A percentile compares a stretch with the other conserved stretches of the same genome.
phyloP scores from a whole-genome alignment of 495 filamentous ascomycete genomes.

The Durotheca rogersii region DNA sequence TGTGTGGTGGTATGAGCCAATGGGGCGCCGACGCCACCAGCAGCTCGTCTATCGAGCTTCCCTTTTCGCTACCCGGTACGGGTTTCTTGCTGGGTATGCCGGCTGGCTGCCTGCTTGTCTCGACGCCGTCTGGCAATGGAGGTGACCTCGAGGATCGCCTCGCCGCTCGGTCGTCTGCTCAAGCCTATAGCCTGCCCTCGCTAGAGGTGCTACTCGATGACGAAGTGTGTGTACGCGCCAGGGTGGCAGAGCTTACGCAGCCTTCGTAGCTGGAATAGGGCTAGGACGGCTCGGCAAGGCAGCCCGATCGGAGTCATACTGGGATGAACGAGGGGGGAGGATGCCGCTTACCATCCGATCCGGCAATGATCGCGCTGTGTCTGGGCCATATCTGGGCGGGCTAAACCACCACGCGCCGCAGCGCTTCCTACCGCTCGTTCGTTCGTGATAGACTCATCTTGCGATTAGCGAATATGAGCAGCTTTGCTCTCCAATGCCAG shows the following conservation, averaged over 20 bases:
- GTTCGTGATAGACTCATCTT: slow-evolving; percentile 17
- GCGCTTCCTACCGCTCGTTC: background rate
- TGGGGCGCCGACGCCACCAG: background rate
- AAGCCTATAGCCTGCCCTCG: too few relatives aligned
- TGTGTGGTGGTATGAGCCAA: slow-evolving; percentile 7
- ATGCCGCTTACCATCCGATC: too few relatives aligned
- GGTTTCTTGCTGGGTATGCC: slow-evolving; percentile 1
- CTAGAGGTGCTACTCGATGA: slow-evolving; percentile 12
- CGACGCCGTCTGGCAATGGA: too few relatives aligned
- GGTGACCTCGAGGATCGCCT: background rate
- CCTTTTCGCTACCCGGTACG: slow-evolving; percentile 11
- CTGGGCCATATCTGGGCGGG: slow-evolving; percentile 12
- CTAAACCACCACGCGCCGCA: slow-evolving; percentile 13
- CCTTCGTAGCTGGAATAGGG: slow-evolving; percentile 13
- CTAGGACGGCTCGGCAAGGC: background rate
- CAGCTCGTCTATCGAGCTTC: slow-evolving; percentile 21
- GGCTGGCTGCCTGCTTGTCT: slow-evolving; percentile 5
- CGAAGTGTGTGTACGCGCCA: slow-evolving; percentile 6
- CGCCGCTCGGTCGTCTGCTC: slow-evolving; percentile 20
- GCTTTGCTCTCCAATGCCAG: too few relatives aligned
- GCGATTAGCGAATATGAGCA: too few relatives aligned
- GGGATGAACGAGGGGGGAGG: slow-evolving; percentile 1
- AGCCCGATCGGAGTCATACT: slow-evolving; percentile 14
- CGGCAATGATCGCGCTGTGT: too few relatives aligned
- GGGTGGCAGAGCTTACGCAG: slow-evolving; percentile 29